Percentiles rank a stretch among this genome's conserved stretches.
These are phyloP conservation scores for Arachis monticola DNA, from an alignment of 331 rosid genomes.

Conservation along the genomic window DNA sequence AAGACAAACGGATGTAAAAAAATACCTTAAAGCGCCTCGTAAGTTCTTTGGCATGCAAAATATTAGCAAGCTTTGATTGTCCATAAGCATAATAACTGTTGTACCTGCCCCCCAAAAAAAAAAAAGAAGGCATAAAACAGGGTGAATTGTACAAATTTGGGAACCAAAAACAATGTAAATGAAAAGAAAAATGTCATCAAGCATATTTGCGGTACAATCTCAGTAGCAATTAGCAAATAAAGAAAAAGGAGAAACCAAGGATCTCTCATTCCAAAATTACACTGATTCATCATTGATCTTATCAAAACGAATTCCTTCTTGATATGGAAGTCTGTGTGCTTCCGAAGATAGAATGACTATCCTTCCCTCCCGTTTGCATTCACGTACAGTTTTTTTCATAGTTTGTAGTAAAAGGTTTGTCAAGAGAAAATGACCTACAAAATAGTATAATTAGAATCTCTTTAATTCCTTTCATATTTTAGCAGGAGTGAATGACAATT, in stretches of 20 bases:
- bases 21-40: conserved; percentile 78
- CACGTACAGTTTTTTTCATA: conserved; percentile 71
- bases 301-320: conserved; percentile 71
- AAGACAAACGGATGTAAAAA: conserved; percentile 13
- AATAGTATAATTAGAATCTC: conserved; percentile 26
- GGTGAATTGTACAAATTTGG: conserved; percentile 19
- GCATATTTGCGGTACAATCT: neutral
- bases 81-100: conserved; percentile 70
- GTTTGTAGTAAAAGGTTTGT: conserved; percentile 82
- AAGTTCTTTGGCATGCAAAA: conserved; percentile 86
- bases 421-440: conserved; percentile 83
- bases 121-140: conserved; percentile 12
- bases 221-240: conserved; percentile 9
- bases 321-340: conserved; percentile 72
- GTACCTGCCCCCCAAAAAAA: conserved; percentile 52
- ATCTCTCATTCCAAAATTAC: conserved; percentile 49
- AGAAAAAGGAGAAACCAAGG: conserved; percentile 9
- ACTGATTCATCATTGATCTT: conserved; percentile 73
- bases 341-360: conserved; percentile 78
- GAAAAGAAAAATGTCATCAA: conserved; percentile 14
- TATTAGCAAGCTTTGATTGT: conserved; percentile 91
- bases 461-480: neutral
- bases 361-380: conserved; percentile 77
- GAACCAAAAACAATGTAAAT: conserved; percentile 6
- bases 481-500: neutral